phyloP scores from a whole-genome alignment of 768 basidiomycete genomes.

The Agrocybe praecox region DNA sequence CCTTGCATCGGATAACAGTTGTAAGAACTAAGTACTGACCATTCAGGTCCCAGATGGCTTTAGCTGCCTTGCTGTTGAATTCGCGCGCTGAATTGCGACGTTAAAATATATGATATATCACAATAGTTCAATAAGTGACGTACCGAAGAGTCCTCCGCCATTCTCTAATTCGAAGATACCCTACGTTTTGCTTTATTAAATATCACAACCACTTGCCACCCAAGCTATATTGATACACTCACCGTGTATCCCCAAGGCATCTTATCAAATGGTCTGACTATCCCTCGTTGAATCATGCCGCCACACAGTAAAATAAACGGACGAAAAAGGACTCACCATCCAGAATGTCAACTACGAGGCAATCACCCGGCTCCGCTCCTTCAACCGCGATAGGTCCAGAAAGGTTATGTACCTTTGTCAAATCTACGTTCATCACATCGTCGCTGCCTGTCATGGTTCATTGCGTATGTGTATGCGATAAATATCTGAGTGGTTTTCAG shows the following conservation, averaged over 20 bases:
- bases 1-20: too few species aligned
- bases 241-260: slow-evolving; percentile 86
- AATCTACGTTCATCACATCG: slow-evolving; percentile 66
- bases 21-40: slow-evolving; percentile 34
- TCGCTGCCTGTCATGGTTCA: slow-evolving; percentile 49
- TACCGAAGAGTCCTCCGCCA: slow-evolving; percentile 73
- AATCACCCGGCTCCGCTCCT: slow-evolving; percentile 79
- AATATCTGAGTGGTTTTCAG: background rate
- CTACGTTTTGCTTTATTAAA: slow-evolving; percentile 29
- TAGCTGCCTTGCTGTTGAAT: slow-evolving; percentile 70
- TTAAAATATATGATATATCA: background rate
- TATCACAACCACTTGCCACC: background rate
- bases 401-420: slow-evolving; percentile 72
- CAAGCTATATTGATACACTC: slow-evolving; percentile 8
- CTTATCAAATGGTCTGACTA: slow-evolving; percentile 68
- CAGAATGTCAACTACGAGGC: slow-evolving; percentile 79
- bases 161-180: slow-evolving; percentile 77
- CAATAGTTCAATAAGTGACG: background rate
- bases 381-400: slow-evolving; percentile 76
- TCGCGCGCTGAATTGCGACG: slow-evolving; percentile 49
- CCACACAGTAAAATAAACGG: background rate
- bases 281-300: background rate
- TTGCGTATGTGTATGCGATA: background rate
- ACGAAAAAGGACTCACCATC: slow-evolving; percentile 46
- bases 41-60: slow-evolving; percentile 83